Base-by-base conservation (phyloP, 1,284 basidiomycete genomes). In the Mycosarcoma maydis region DNA sequence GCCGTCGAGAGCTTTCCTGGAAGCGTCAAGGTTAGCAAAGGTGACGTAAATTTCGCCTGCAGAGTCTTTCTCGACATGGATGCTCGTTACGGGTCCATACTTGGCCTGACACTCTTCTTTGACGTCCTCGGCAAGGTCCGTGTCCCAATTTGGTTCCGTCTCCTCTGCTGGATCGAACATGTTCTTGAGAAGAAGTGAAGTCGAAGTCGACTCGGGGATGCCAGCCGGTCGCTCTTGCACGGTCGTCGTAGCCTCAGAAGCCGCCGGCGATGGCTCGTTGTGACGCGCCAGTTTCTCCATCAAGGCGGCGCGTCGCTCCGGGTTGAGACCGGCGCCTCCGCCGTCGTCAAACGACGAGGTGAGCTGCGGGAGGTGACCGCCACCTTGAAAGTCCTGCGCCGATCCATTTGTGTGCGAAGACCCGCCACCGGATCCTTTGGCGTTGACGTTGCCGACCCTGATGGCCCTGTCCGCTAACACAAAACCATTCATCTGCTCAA, bases 101-200 rank as follows among this genome's bases (percentile, higher is more conserved):
- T 96, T 94, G 64, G 85, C 84, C 83, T 94, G 90, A 72, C 92
- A 92, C 85, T 99, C 96, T 56, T 87, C 88, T 84, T 93, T 94
- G 80, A 98, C 92, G 79, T 99, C 95, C 27, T 97, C 94, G 47
- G 89, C 92, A 30, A 99, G 89, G 52, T 98, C 96, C 62, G 88
- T 90, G 81, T 98, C 93, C 96, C 95, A 99, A 77, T 96, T 92
- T 27, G 87, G 87, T 71, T 95, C 95, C 19, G 92, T 94, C 86
- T 98, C 96, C 62, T 97, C 92, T 84, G 92, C 93, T 10, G 95
- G 92, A 81, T 94, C 86, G 82, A 99, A 98, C 92, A 98, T 97
- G 78, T 98, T 93, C 83, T 90, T 92, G 72, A 98, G 84, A 32
- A 97, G 84, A 30, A 76, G 32, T 19, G 75, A 72, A 2, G 66